Base-by-base conservation (phyloP, 2,329 filamentous ascomycete species). In the Ceratocystis alfenasii region DNA sequence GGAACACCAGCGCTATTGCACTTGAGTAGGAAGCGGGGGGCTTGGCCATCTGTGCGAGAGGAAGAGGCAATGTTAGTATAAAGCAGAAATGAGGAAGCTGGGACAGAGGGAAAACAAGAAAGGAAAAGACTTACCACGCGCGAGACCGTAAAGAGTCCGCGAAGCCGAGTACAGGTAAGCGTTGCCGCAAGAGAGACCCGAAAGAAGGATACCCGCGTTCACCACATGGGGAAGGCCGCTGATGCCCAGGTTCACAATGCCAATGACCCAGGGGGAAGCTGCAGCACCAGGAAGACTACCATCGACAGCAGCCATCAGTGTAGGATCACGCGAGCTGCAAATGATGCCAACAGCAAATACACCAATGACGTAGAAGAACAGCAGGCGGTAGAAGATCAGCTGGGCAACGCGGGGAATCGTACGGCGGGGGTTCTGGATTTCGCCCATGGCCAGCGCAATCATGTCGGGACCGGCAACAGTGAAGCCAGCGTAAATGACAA, bases 311-410 rank as follows among this genome's bases (percentile, higher is more conserved):
- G 73, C 74, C 1, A 66, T 84, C 81, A 67, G 75, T 73, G 45
- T 72, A 70, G 3, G 44, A 65, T 72, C 80, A 73, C 79, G 86
- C 81, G 76, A 82, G 71, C 84, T 84, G 50, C 80, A 74, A 12
- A 82, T 72, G 48, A 85, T 81, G 25, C 81, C 76, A 44, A 79
- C 81, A 44, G 79, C 76, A 68, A 84, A 85, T 57, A 87, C 80
- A 77, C 77, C 70, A 74, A 90, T 78, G n/a, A 89, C 80, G 74
- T 89, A 90, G 75, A 90, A 89, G 1, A 80, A 75, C 0, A 85
- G 86, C 41, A 90, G 77, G 62, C 88, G 85, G 74, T 87, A 89
- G 74, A 90, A 89, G 44, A 89, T 85, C 59, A 84, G 84, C 69
- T 88, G 89, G 76, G 83, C 89, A 1, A 87, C 87, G 67, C 80